Conservation (phyloP, 1,284 basidiomycete species). For the Rhodotorula glutinis region DNA sequence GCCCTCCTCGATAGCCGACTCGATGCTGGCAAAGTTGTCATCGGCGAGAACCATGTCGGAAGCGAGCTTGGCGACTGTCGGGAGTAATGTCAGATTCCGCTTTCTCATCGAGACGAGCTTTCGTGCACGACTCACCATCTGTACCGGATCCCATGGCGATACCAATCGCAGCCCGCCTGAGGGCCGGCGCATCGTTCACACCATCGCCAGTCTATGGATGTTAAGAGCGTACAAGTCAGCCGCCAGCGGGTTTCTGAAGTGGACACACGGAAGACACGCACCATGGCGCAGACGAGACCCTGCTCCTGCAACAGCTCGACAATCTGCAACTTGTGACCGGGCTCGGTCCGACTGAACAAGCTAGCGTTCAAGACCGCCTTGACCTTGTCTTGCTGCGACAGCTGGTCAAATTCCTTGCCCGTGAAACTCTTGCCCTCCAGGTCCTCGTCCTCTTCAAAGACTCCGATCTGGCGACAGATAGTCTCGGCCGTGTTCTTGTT, state of each 20-base stretch:
- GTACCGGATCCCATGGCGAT: conserved; percentile 53
- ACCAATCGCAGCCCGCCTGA: conserved; percentile 51
- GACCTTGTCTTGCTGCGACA: conserved; percentile 75
- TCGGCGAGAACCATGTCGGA: conserved; percentile 53
- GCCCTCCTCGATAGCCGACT: conserved; percentile 64
- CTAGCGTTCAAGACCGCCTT: conserved; percentile 79
- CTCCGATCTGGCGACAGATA: conserved; percentile 92
- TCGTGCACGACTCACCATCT: conserved; percentile 43
- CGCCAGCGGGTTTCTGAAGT: too few relatives aligned
- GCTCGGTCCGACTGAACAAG: conserved; percentile 90
- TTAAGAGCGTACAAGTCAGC: neutral
- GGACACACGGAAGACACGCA: conserved; percentile 49
- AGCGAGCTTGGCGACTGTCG: conserved; percentile 48
- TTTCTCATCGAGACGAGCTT: too few relatives aligned
- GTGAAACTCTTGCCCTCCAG: conserved; percentile 85
- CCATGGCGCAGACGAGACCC: conserved; percentile 97
- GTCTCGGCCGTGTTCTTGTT: conserved; percentile 98
- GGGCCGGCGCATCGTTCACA: conserved; percentile 53
- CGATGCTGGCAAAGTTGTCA: conserved; percentile 53
- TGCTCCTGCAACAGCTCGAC: conserved; percentile 92
- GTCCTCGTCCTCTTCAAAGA: conserved; percentile 68
- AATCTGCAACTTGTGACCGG: conserved; percentile 89
- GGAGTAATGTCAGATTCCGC: too few relatives aligned
- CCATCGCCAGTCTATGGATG: conserved; percentile 73
- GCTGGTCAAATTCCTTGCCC: conserved; percentile 81